Percentiles rank a stretch among this genome's conserved stretches.
Conservation (phyloP, 1,284 basidiomycete genomes). For the Lignosus rhinocerotis region DNA sequence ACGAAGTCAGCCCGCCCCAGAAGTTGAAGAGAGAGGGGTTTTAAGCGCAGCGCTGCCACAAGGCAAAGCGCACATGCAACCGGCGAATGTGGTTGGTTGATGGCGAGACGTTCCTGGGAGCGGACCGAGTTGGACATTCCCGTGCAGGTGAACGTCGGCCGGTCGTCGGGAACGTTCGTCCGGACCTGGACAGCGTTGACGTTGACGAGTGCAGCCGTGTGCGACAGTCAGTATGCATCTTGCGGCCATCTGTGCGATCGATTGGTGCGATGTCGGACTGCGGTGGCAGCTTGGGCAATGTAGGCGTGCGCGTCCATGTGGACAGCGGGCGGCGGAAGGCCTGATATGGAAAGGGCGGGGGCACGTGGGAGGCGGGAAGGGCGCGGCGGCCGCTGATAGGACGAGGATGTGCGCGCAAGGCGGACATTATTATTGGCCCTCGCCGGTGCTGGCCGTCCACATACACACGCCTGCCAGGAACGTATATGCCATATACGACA, state of each 20-base stretch:
- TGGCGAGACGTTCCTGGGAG: slow-evolving; percentile 4
- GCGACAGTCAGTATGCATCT: neutral
- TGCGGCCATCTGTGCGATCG: slow-evolving; percentile 12
- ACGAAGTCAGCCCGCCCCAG: slow-evolving; percentile 1
- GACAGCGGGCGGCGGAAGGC: neutral
- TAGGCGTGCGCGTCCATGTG: neutral
- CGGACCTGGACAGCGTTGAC: neutral
- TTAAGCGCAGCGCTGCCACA: too few relatives aligned
- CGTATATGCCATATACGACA: slow-evolving; percentile 5
- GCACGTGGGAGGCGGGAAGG: slow-evolving; percentile 10
- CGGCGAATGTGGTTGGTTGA: slow-evolving; percentile 1
- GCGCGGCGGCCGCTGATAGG: neutral
- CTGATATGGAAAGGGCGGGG: neutral
- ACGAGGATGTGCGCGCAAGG: neutral
- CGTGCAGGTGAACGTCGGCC: slow-evolving; percentile 15
- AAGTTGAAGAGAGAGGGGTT: too few relatives aligned
- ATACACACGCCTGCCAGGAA: slow-evolving; percentile 3
- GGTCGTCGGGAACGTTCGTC: slow-evolving; percentile 7
- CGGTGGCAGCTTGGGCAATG: neutral
- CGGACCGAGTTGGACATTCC: neutral
- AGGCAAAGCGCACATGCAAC: too few relatives aligned
- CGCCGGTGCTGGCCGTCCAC: neutral
- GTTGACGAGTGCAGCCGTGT: neutral
- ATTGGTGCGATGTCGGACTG: slow-evolving; percentile 12
- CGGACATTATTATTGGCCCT: slow-evolving; percentile 9